A percentile compares a stretch with the other conserved stretches of the same genome.
Evolutionary conservation across 106 monocot genomes (phyloP).

Genomic region (Dendrobium catenatum): DNA sequence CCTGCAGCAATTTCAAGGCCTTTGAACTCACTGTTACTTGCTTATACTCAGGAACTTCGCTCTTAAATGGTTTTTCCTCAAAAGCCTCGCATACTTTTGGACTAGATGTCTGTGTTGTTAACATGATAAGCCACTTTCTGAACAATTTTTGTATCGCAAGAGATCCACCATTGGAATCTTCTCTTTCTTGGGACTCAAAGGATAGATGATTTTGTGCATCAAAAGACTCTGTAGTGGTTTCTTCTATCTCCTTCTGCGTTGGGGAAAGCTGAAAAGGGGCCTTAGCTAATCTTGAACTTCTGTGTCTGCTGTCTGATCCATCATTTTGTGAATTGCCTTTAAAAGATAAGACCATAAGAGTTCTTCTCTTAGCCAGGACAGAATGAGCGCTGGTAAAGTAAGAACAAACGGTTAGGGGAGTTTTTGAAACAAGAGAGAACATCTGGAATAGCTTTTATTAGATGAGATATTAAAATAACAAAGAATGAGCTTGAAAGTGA

Average conservation of each 20-base stretch:
- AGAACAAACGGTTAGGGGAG: neutral
- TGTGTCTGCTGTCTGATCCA: constrained; percentile 20
- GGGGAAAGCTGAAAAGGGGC: constrained; percentile 29
- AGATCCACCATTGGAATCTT: constrained; percentile 19
- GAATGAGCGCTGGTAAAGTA: constrained; percentile 18
- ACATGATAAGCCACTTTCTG: constrained; percentile 47
- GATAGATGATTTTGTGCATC: constrained; percentile 27
- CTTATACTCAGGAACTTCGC: constrained; percentile 12
- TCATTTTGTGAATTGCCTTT: constrained; percentile 44
- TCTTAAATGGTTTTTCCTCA: constrained; percentile 10
- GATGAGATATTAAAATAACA: neutral
- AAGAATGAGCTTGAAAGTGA: neutral
- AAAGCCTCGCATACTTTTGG: constrained; percentile 14
- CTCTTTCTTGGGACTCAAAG: constrained; percentile 23
- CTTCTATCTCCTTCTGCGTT: constrained; percentile 34
- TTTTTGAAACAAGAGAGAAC: neutral
- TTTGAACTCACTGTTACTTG: constrained; percentile 6
- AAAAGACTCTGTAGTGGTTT: constrained; percentile 24
- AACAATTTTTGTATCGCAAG: constrained; percentile 40
- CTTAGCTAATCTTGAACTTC: constrained; percentile 26
- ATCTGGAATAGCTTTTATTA: neutral
- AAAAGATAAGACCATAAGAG: constrained; percentile 43
- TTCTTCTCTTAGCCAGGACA: constrained; percentile 27
- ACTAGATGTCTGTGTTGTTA: constrained; percentile 30
- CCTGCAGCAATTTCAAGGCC: constrained; percentile 21